phyloP scores from a whole-genome alignment of 1,284 basidiomycete species.

The Wallemia hederae region DNA sequence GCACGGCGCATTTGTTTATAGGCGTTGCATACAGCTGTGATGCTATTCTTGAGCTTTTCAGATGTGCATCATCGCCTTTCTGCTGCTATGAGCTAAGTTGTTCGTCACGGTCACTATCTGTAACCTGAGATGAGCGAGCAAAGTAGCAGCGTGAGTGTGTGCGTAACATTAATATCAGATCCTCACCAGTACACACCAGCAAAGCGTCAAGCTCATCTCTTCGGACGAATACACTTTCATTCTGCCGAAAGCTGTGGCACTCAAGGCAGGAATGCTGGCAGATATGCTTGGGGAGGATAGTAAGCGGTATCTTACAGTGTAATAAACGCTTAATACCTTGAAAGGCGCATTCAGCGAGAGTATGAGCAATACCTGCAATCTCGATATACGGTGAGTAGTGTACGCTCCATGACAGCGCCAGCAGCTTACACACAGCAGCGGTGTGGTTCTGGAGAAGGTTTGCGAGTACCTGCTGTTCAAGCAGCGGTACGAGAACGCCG shows the following conservation, averaged over 20 bases:
- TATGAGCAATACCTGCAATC: slow-evolving; percentile 15
- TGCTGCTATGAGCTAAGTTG: not conserved
- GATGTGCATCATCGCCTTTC: too few species aligned
- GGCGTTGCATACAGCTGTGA: too few species aligned
- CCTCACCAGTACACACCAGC: not conserved
- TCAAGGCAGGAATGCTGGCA: slow-evolving; percentile 16
- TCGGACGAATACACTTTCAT: slow-evolving; percentile 17
- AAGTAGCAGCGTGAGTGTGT: too few species aligned
- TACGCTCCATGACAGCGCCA: slow-evolving; percentile 4
- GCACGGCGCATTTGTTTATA: too few species aligned
- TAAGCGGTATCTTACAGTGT: slow-evolving; percentile 6
- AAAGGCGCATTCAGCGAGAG: slow-evolving; percentile 18
- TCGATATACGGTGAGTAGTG: slow-evolving; percentile 16
- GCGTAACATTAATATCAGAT: too few species aligned
- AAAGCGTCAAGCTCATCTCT: slow-evolving; percentile 9
- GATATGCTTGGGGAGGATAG: slow-evolving; percentile 16
- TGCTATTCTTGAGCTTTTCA: too few species aligned
- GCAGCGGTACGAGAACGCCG: slow-evolving; percentile 29
- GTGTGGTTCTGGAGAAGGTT: slow-evolving; percentile 45
- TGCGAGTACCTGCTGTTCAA: slow-evolving; percentile 56
- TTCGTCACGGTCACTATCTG: too few species aligned
- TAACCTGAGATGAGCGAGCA: too few species aligned
- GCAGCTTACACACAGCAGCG: too few species aligned
- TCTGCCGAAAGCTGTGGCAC: slow-evolving; percentile 14
- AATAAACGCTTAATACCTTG: not conserved